Conservation (phyloP, 208 protist genomes). For the Trypanosoma scelopori region DNA sequence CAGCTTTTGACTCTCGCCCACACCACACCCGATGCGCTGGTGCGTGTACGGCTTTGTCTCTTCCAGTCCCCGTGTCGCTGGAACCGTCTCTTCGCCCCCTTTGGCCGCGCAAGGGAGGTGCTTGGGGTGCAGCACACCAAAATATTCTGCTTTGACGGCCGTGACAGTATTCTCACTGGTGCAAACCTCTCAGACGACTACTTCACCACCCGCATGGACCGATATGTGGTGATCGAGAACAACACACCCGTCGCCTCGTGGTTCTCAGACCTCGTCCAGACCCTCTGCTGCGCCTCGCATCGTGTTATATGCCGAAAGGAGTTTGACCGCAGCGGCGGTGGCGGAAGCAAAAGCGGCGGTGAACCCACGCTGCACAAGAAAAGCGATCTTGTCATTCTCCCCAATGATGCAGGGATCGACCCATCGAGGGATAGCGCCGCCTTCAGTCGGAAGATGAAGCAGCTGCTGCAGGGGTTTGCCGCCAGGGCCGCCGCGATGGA, state of each 20-base stretch:
- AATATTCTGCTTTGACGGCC: constrained; percentile 88
- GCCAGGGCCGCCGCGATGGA: constrained; percentile 1
- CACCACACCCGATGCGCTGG: constrained; percentile 11
- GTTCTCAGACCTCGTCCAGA: constrained; percentile 48
- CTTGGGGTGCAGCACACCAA: constrained; percentile 96
- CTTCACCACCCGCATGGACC: constrained; percentile 93
- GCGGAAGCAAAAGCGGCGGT: background rate
- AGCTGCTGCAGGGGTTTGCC: constrained; percentile 47
- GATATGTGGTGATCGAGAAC: constrained; percentile 83
- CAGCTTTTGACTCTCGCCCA: constrained; percentile 33
- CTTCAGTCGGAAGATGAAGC: constrained; percentile 28
- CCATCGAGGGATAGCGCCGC: constrained; percentile 39
- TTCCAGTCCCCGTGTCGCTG: constrained; percentile 68
- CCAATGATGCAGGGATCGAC: constrained; percentile 46
- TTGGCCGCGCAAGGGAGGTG: constrained; percentile 67
- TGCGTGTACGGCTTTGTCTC: constrained; percentile 55
- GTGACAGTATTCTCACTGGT: constrained; percentile 86
- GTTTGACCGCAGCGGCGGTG: constrained; percentile 11
- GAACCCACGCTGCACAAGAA: constrained; percentile 37
- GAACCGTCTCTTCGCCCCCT: constrained; percentile 53
- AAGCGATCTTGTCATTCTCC: constrained; percentile 63
- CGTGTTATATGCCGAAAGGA: constrained; percentile 40
- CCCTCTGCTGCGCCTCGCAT: constrained; percentile 44
- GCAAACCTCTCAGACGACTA: constrained; percentile 96
- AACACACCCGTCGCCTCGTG: constrained; percentile 64